Base-by-base conservation (phyloP, 2,329 filamentous ascomycete species). In the Apiospora rasikravindrae region DNA sequence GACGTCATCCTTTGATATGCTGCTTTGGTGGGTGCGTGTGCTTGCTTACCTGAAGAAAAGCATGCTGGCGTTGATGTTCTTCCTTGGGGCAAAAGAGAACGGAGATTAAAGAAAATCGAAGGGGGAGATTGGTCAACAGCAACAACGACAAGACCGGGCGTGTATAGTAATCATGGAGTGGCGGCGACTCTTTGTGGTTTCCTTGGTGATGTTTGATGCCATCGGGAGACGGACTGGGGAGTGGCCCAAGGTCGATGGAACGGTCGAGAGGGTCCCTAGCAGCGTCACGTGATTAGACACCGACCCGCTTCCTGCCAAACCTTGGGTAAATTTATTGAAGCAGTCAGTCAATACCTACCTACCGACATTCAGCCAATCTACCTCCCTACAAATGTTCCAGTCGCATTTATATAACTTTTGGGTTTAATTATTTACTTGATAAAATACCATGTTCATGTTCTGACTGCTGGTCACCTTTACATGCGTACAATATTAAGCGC, bases 31-130 rank as follows among this genome's bases (percentile, higher is more conserved):
- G 40, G 61, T 7, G 16, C 40, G 14, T 24, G 53, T 10, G 51
- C n/a, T 24, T 44, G 73, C 77, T 13, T 77, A 78, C 76, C 77
- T 78, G 71, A 78, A 78, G 71, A 78, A 78, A 26, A 78, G 70
- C 77, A 78, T 78, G 22, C 44, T 37, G 69, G n/a, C 69, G 33
- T n/a, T 26, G 33, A 7, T 6, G 5, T 37, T 33, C 33, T 13
- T 53, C 29, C 33, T 37, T 19, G 19, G 29, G 47, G 14, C 8
- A 26, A 76, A 74, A 74, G 73, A n/a, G 22, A 64, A n/a, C 2
- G 26, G 47, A 24, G 44, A 2, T 49, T 11, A 51, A 0, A 24
- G 24, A 26, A 26, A 57, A 19, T 6, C 40, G 10, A 6, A 40
- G n/a, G 37, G 10, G 16, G 14, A 61, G 14, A 33, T 13, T 53